Base-by-base conservation (phyloP, 1,284 basidiomycete genomes). In the Anthracocystis panici-leucophaei region DNA sequence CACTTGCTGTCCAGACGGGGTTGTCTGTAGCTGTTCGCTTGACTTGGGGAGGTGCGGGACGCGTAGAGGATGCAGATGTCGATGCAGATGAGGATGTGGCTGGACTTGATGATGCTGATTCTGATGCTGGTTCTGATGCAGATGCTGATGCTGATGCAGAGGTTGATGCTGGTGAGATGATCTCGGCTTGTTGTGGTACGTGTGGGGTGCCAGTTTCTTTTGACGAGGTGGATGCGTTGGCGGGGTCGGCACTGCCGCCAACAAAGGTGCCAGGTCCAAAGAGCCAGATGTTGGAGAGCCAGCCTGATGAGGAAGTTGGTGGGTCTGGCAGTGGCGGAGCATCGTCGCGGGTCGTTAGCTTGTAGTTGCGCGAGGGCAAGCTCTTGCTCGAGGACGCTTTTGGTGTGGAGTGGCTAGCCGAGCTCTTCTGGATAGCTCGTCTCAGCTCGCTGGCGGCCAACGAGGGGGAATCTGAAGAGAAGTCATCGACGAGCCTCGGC, bases 1-100 rank as follows among this genome's bases (percentile, higher is more conserved):
- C 62, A 48, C 75, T 77, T 10, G 70, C 75, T 7, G 31, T 66
- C 75, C 75, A 77, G 23, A 77, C 70, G 20, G 57, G 35, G 31
- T 73, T 77, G 7, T 54, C 46, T 11, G 62, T 57, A 33, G 70
- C 64, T 3, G 72, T 75, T 33, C 50, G 51, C 51, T 68, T 65
- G n/a, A 58, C 27, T 14, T 41, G 27, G 11, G 58, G 20, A 20
- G 45, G 49, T 27, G 23, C 20, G 0, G 46, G 12, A 21, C 41
- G 49, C 14, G 42, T n/a, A 3, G 51, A 41, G 8, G 38, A 42
- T 44, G 52, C 20, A 20, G 40, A 44, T 29, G 57, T 29, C 1
- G 56, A 29, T 25, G 21, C 8, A 5, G 54, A 33, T 33, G 35
- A 3, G 35, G 54, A 52, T 41, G 60, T 10, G 16, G 44, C 38